Conservation (phyloP, 345 rosid species). For the Eucalyptus sp. region DNA sequence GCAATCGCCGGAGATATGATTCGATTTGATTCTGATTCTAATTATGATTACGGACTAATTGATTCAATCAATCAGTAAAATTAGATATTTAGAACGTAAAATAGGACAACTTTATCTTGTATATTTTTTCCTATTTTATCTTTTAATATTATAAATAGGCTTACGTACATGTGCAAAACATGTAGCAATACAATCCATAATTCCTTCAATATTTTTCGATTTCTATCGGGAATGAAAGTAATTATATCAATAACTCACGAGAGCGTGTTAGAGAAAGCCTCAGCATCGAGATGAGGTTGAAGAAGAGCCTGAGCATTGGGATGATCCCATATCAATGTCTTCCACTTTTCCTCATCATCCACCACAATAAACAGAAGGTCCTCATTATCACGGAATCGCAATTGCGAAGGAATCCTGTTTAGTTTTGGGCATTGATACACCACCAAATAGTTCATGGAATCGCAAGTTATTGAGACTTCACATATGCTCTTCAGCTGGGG, state of each 20-base stretch:
- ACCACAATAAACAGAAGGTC: rapidly evolving
- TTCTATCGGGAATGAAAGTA: rapidly evolving
- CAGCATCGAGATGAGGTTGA: background rate
- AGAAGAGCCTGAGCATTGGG: background rate
- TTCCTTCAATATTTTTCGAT: background rate
- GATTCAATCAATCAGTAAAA: background rate
- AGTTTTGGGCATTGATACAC: background rate
- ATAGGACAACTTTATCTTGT: rapidly evolving
- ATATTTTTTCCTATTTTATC: background rate
- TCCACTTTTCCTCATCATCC: background rate
- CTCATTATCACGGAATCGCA: too few species aligned
- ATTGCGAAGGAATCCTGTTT: background rate
- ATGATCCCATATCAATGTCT: background rate
- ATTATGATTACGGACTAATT: background rate
- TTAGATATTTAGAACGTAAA: rapidly evolving
- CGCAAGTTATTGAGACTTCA: background rate
- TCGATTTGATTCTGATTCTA: background rate
- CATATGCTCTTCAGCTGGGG: background rate
- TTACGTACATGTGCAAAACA: background rate
- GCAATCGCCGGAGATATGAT: rapidly evolving
- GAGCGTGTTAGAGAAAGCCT: too few species aligned
- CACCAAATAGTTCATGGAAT: background rate
- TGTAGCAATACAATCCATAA: too few species aligned
- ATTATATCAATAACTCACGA: rapidly evolving
- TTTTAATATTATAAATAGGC: background rate